Base-by-base conservation (phyloP, 23 red algal species). In the Chondrus crispus region DNA sequence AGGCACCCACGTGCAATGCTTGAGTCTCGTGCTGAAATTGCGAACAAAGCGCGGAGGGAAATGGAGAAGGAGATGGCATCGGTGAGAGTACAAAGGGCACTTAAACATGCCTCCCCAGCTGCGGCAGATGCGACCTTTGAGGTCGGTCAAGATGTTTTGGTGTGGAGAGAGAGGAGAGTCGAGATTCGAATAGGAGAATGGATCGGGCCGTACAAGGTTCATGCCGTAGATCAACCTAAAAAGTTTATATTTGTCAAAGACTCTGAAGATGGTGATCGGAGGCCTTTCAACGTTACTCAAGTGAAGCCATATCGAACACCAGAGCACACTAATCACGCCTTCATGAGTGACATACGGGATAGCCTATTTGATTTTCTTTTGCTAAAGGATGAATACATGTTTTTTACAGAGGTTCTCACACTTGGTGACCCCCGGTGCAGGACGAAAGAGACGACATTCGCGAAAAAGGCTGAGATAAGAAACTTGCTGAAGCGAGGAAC, bases 131-230 rank as follows among this genome's bases (percentile, higher is more conserved):
- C 3, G 16, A 5, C 64, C 13, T 88, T 42, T 29, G 18, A 43
- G 13, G 18, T 37, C 7, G 64, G 1, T 45, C 2, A 88, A 33
- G 10, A 88, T 4, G 62, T 88, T 24, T 22, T 74, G 40, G 62
- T 73, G 26, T 88, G 68, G 63, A 49, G 63, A 12, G 84, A 88
- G 45, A 49, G 57, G 32, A 12, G n/a, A 12, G 24, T 88, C 7
- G 51, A 32, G 32, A 60, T 28, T 5, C 33, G 62, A 6, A 88
- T 88, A 52, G 62, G 84, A 29, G 62, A 88, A 73, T 88, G 84
- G 1, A 75, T 72, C 6, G 63, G 64, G 3, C 84, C 84, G 39
- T 88, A 29, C 22, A 18, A 29, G 0, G 62, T 74, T 5, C 14
- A 14, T 48, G 44, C 1, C 7, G 35, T 51, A 16, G 84, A 88